phyloP scores from a whole-genome alignment of 495 filamentous ascomycete species.

The Xylaria nigripes region DNA sequence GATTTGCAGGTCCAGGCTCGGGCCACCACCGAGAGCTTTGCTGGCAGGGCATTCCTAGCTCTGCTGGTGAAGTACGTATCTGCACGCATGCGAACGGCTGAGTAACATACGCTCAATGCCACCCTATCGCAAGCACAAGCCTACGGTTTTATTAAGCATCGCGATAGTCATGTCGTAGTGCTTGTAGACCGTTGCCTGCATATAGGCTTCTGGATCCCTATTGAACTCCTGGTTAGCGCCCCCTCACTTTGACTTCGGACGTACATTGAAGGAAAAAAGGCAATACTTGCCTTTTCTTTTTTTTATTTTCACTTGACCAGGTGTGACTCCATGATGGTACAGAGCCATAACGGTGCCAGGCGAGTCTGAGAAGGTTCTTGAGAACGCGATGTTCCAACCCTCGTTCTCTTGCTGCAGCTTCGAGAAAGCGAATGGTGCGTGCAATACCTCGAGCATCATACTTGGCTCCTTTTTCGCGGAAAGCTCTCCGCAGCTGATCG shows the following conservation, averaged over 20 bases:
- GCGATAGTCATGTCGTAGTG: slow-evolving; percentile 60
- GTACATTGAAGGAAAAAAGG: not conserved
- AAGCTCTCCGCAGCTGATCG: slow-evolving; percentile 58
- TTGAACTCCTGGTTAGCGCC: not conserved
- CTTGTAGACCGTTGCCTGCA: slow-evolving; percentile 29
- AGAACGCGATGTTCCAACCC: slow-evolving; percentile 77
- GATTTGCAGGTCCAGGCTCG: slow-evolving; percentile 1
- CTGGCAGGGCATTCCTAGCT: not conserved
- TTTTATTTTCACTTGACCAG: not conserved
- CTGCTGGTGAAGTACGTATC: not conserved
- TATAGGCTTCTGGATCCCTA: not conserved
- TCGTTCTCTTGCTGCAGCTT: slow-evolving; percentile 52
- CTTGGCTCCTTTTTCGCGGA: slow-evolving; percentile 50
- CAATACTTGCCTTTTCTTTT: not conserved
- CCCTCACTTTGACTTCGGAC: not conserved
- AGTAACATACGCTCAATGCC: not conserved
- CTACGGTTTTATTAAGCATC: slow-evolving; percentile 66
- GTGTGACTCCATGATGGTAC: not conserved
- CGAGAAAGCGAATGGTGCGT: slow-evolving; percentile 72
- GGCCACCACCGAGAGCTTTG: not conserved
- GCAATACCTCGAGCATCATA: slow-evolving; percentile 54
- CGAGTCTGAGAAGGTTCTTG: slow-evolving; percentile 56
- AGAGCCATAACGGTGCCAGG: slow-evolving; percentile 8
- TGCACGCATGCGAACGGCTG: not conserved
- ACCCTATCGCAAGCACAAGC: slow-evolving; percentile 54